Evolutionary conservation across 2,329 filamentous ascomycete species (phyloP), one percentile per base, ranked within the genome.

Genomic region (Ophiostoma sp.): DNA sequence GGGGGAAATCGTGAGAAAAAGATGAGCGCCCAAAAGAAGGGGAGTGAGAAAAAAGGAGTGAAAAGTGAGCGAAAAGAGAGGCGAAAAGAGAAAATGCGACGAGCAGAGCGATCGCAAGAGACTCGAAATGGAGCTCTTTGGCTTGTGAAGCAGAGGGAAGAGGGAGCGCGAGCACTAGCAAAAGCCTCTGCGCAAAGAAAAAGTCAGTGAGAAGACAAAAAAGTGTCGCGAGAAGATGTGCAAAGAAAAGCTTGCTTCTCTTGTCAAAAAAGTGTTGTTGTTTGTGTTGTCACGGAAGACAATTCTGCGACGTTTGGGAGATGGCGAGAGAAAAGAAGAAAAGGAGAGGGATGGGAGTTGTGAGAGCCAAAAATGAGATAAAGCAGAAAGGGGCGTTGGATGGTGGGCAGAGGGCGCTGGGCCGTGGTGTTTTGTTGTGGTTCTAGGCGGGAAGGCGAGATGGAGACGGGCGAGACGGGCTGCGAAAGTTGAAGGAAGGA

Each of bases 81-180:
- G 75, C 59, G 52, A 75, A 69, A 74, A 33, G 74, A 42, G 42
- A 73, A 55, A 48, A 64, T 28, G 66, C 39, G 50, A 55, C 22
- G 66, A 70, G 64, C 31, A 42, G 42, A 69, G 57, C 31, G 39
- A 63, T 59, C 59, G 39, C 61, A 39, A 63, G 17, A 68, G 42
- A 19, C 25, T 6, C 42, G 31, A 70, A 66, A 45, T 50, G 31
- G 25, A 71, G 64, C n/a, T 36, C 25, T 55, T n/a, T 19, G 25
- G 59, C 17, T 28, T 31, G 9, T 45, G 52, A 57, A 68, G 19
- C 25, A 71, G 69, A 31, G 50, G 36, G 8, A n/a, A 33, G 63
- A 64, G 45, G 28, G 64, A 70, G 79, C 77, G 80, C 84, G 84
- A 87, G 82, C 81, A 82, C 85, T 87, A 87, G 80, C 80, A 75